Base-by-base conservation (phyloP, 495 filamentous ascomycete genomes). In the Gamarada debralockiae region DNA sequence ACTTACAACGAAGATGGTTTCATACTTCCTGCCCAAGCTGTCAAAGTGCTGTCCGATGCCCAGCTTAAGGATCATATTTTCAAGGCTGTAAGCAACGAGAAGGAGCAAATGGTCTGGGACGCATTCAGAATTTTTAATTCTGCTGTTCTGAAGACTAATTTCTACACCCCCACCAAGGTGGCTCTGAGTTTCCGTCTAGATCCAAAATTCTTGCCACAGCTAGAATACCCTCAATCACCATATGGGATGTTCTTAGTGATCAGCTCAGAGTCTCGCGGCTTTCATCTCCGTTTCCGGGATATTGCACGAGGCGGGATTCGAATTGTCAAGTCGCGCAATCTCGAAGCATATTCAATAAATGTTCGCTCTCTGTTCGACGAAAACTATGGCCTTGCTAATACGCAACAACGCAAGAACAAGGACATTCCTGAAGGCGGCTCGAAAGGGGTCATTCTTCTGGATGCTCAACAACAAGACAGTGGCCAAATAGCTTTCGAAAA, bases 401-500 rank as follows among this genome's bases (percentile, higher is more conserved):
- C 93, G 0, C 93, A 98, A 70, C 93, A 97, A 75, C 89, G 93
- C 64, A 98, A 98, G 81, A 98, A 98, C 77, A 98, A 98, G 74
- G 93, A 98, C 62, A 98, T 98, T 38, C 93, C 93, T 14, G 93
- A 98, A 75, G 93, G 93, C 48, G 93, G 93, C 52, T 93, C 92
- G 47, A 98, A 98, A 75, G 93, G 93, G 70, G 93, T 98, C 42
- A 92, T 98, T 50, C 83, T 98, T 22, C 81, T 98, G 23, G 92
- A 97, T 70, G 83, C 89, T 29, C 80, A 89, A 59, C 90, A 96
- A 67, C 93, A 98, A 68, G 90, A 96, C 70, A 95, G 91, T 72
- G 84, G 81, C 17, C 78, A 75, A 34, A 88, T 93, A 48, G 93
- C 93, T 14, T 98, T 98, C 65, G 92, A 97, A 73, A 98, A 98